A percentile compares a stretch with the other conserved stretches of the same genome.
These are phyloP conservation scores for Colletotrichum sp. DNA, from an alignment of 2,329 filamentous ascomycete species.

Conservation along the genomic window DNA sequence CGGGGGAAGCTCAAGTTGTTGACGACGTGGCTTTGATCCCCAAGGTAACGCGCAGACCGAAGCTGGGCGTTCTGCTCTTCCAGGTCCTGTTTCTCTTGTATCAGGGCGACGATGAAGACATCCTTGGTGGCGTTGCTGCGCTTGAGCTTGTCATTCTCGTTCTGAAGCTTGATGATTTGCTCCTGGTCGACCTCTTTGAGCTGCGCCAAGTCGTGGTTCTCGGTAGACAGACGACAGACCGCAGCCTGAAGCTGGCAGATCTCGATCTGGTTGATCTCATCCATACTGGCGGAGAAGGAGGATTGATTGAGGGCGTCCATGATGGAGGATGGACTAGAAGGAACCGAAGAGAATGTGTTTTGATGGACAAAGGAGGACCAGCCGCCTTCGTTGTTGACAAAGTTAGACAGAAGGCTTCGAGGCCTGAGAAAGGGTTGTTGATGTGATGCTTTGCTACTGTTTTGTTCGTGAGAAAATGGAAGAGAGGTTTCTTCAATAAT, in stretches of 20 bases:
- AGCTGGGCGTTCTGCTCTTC: neutral
- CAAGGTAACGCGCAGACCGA: neutral
- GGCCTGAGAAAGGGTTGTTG: rapidly evolving
- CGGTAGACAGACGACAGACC: neutral
- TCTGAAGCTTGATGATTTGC: neutral
- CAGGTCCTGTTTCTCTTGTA: neutral
- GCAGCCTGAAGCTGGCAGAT: neutral
- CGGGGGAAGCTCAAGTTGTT: neutral
- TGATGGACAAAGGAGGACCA: rapidly evolving
- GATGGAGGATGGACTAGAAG: neutral
- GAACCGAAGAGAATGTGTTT: neutral
- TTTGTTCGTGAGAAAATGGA: rapidly evolving
- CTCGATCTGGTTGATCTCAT: neutral
- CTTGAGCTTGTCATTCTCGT: neutral
- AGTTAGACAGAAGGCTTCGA: neutral
- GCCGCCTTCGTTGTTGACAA: neutral
- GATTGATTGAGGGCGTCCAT: rapidly evolving
- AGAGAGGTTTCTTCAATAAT: neutral
- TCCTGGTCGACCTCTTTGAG: neutral
- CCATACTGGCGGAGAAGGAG: rapidly evolving
- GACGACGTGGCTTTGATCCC: neutral
- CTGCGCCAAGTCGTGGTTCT: neutral
- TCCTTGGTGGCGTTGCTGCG: neutral
- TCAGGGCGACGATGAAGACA: neutral
- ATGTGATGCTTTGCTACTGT: neutral